Evolutionary conservation across 495 filamentous ascomycete genomes (phyloP), one percentile per base, ranked within the genome.

Genomic region (Xylaria venustula): DNA sequence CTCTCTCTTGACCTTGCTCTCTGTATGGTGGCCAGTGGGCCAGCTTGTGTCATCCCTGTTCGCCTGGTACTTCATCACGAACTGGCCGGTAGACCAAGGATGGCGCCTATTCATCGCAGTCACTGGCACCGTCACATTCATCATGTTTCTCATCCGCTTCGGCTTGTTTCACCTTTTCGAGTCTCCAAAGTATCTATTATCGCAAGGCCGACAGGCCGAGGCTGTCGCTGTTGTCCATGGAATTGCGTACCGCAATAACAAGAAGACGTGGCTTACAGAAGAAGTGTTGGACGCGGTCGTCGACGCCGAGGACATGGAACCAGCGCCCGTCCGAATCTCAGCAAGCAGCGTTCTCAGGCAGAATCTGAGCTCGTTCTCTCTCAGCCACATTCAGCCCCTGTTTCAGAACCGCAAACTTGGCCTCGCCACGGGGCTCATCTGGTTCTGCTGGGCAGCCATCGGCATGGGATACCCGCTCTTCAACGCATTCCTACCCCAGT

Each of bases 401-500:
- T 82, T 83, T 66, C 69, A 68, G 47, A 77, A 17, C 48, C 74
- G 70, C 47, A 77, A 78, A 61, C 76, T 85, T 22, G 79, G 77
- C 55, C 64, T 76, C 19, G 76, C 79, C 32, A 85, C 83, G 0
- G 60, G 69, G 6, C 64, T 85, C n/a, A 80, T 86, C 36, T 86
- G 83, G 83, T 83, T 84, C 60, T 78, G 77, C 61, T 86, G 79
- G 80, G 73, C 75, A 0, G 80, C 79, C 20, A 83, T 83, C 61
- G 81, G 81, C 41, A 75, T 83, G 72, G 81, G 79, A 14, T 93
- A 88, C 65, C 90, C 90, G 1, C 75, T 94, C 0, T 94, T 92
- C 77, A 93, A 93, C 71, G 88, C 89, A 49, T 94, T 94, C 67
- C 81, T 93, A 3, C 90, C 90, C 1, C 90, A 88, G 65, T 91